Evolutionary conservation across 805 yeast genomes (phyloP).

Genomic region (Starmerella etchellsii): DNA sequence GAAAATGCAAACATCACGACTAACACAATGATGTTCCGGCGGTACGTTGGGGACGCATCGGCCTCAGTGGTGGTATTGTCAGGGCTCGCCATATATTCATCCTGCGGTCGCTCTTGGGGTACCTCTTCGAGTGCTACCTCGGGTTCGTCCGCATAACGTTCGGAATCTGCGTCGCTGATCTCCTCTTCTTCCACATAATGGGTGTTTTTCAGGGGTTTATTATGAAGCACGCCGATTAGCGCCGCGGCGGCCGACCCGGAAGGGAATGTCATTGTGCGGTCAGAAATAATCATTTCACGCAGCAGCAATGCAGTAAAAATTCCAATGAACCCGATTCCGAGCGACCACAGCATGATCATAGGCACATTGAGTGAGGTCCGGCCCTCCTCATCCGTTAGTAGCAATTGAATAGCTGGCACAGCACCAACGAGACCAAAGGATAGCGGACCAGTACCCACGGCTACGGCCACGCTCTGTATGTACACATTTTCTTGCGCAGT

Average conservation of each 20-base stretch:
- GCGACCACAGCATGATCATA: conserved; percentile 67
- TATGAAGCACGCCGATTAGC: conserved; percentile 73
- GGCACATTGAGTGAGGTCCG: conserved; percentile 30
- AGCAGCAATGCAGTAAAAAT: conserved; percentile 89
- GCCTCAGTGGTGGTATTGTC: not conserved
- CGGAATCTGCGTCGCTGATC: conserved; percentile 7
- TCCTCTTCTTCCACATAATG: conserved; percentile 2
- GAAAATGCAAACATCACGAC: conserved; percentile 52
- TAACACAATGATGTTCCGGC: conserved; percentile 48
- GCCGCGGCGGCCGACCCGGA: conserved; percentile 96
- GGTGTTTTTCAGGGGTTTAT: conserved; percentile 30
- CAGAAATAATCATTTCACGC: conserved; percentile 73
- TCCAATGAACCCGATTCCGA: conserved; percentile 84
- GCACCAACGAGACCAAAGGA: conserved; percentile 94
- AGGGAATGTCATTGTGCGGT: conserved; percentile 81
- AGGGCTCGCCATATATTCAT: not conserved
- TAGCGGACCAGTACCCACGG: conserved; percentile 94
- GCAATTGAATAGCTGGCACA: conserved; percentile 87
- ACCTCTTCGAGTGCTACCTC: not conserved
- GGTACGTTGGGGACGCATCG: conserved; percentile 14
- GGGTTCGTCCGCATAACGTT: conserved; percentile 4
- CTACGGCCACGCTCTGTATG: conserved; percentile 86
- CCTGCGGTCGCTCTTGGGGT: not conserved
- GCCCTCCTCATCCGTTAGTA: conserved; percentile 59
- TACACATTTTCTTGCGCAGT: conserved; percentile 92